Evolutionary conservation across 2,329 filamentous ascomycete genomes (phyloP).

Genomic region (Exophiala mesophila): DNA sequence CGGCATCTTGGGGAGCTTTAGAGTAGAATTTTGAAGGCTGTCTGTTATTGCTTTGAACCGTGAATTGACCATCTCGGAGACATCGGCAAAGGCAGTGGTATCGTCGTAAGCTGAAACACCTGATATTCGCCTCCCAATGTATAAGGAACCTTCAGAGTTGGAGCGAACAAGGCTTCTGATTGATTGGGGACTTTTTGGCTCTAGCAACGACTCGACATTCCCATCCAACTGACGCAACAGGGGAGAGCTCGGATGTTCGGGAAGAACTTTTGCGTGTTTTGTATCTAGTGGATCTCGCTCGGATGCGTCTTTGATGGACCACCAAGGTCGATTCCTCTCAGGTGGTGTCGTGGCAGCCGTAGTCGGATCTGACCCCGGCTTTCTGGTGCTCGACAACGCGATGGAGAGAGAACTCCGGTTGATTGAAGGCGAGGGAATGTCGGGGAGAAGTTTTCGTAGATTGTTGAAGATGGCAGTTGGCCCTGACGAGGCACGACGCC

Average conservation of each 20-base stretch:
- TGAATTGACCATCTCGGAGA: slow-evolving; percentile 81
- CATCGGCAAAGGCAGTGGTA: slow-evolving; percentile 71
- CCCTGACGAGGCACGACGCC: slow-evolving; percentile 11
- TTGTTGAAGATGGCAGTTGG: slow-evolving; percentile 13
- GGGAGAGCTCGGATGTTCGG: neutral
- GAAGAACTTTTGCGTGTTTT: neutral
- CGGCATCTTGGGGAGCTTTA: slow-evolving; percentile 55
- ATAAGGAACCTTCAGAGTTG: slow-evolving; percentile 71
- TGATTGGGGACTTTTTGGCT: slow-evolving; percentile 28
- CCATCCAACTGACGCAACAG: slow-evolving; percentile 25
- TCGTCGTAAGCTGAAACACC: slow-evolving; percentile 79
- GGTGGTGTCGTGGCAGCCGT: slow-evolving; percentile 10
- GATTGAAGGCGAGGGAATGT: slow-evolving; percentile 15
- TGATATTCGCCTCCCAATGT: slow-evolving; percentile 68
- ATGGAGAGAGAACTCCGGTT: slow-evolving; percentile 16
- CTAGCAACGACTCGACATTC: slow-evolving; percentile 15
- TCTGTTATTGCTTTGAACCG: slow-evolving; percentile 86
- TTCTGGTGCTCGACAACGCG: slow-evolving; percentile 5
- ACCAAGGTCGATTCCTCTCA: slow-evolving; percentile 7
- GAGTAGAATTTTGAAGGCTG: slow-evolving; percentile 76
- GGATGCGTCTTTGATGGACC: slow-evolving; percentile 6
- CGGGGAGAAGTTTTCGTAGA: slow-evolving; percentile 17
- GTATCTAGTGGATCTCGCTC: slow-evolving; percentile 1
- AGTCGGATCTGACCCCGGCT: slow-evolving; percentile 3
- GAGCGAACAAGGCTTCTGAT: slow-evolving; percentile 49